Evolutionary conservation across 2,329 filamentous ascomycete species (phyloP).

Genomic region (Botrytis sinoallii): DNA sequence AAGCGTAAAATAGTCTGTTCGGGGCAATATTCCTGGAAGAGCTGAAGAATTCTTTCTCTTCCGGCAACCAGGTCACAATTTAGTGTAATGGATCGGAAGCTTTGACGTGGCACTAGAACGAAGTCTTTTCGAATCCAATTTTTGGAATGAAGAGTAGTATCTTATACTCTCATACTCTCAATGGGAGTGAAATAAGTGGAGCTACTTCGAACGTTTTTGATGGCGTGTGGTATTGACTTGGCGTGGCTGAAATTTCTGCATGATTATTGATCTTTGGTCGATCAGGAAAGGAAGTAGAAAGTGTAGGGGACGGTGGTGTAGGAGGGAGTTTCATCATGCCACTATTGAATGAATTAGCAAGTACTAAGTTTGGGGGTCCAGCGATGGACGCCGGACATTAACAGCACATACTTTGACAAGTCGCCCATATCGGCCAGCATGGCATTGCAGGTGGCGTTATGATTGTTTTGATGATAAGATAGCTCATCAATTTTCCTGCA

Average conservation of each 20-base stretch:
- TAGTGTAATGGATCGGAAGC: slow-evolving; percentile 3
- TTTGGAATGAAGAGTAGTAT: background rate
- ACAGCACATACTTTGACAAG: slow-evolving; percentile 18
- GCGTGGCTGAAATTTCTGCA: slow-evolving; percentile 13
- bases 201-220: background rate
- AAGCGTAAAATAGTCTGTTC: background rate
- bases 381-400: background rate
- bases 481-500: slow-evolving; percentile 29
- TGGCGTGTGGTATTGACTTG: slow-evolving; percentile 10
- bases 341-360: slow-evolving; percentile 18
- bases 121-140: background rate
- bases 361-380: background rate
- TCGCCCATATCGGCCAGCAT: slow-evolving; percentile 17
- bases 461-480: slow-evolving; percentile 29
- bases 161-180: slow-evolving; percentile 18
- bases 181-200: slow-evolving; percentile 15
- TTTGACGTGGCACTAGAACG: background rate
- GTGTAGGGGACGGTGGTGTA: slow-evolving; percentile 14
- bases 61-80: slow-evolving; percentile 3
- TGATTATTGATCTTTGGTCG: slow-evolving; percentile 4
- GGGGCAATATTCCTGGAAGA: background rate
- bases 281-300: background rate
- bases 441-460: slow-evolving; percentile 24
- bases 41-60: slow-evolving; percentile 6
- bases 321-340: slow-evolving; percentile 12